Evolutionary conservation across 352 stramenopile species (phyloP).

Genomic region (Pythium periplocum): DNA sequence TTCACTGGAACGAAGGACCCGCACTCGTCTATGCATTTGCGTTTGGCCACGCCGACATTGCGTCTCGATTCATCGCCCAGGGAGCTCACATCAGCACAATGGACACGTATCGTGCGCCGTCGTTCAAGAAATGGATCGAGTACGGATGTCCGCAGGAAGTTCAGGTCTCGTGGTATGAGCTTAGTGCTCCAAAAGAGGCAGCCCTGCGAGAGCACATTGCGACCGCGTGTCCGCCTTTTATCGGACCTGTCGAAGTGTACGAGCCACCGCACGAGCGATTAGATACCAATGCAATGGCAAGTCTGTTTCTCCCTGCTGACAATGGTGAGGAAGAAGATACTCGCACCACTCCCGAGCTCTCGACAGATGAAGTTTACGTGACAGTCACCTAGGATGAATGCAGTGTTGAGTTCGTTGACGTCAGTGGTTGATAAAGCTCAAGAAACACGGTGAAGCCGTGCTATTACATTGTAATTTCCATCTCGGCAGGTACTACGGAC

Average conservation of each 20-base stretch:
- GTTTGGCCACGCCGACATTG: conserved; percentile 44
- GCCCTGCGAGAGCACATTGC: no score
- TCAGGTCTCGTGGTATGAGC: conserved; percentile 21
- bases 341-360: no score
- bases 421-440: no score
- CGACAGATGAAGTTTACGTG: no score
- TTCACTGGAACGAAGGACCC: conserved; percentile 55
- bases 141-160: conserved; percentile 38
- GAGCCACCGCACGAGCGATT: conserved; percentile 8
- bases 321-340: background rate
- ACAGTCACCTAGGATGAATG: no score
- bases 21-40: conserved; percentile 58
- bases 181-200: no score
- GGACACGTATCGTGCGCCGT: conserved; percentile 41
- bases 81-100: conserved; percentile 50
- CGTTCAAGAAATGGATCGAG: conserved; percentile 59
- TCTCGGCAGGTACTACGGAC: no score
- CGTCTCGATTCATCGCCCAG: conserved; percentile 23
- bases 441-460: no score
- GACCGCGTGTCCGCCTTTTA: background rate
- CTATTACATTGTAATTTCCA: no score
- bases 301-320: conserved; percentile 5
- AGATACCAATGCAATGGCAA: conserved; percentile 10
- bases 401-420: no score
- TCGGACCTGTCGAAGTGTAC: conserved; percentile 21